Evolutionary conservation across 257 asterid species (phyloP), one percentile per base, ranked within the genome.

Genomic region (Leonotis leonurus): DNA sequence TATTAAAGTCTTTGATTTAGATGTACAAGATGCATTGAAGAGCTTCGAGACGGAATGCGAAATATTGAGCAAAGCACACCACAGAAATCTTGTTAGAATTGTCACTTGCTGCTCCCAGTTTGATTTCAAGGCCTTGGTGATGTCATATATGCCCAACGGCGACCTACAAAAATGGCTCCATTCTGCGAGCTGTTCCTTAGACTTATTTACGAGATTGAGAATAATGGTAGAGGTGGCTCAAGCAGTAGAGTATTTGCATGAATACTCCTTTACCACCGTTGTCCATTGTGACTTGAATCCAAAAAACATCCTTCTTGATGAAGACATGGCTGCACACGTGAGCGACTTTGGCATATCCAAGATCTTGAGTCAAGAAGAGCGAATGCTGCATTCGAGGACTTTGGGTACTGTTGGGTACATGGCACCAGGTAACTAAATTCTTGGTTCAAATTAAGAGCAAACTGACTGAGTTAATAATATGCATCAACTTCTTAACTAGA

Each of bases 301-400:
- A 12, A 25, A 51, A 51, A 51, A 51, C 11, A 26, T 51, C 57
- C 21, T 51, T n/a, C 20, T 51, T 3, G 57, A 26, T 1, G 57
- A 25, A n/a, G 57, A 25, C 17, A 24, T 50, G 56, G 56, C 24
- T 6, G 56, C 33, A 25, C 56, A 22, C 24, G 56, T 49, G 12
- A 36, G 56, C 10, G 56, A 51, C 57, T 51, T 51, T n/a, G 57
- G 57, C 37, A 51, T 51, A 12, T 13, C 57, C 57, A 51, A 51
- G 57, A 1, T 51, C 37, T 25, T 51, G 37, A 51, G 9, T 25
- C 13, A 26, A 25, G 37, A 27, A 51, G 36, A n/a, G 6, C 5
- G 57, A 26, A 51, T 51, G 36, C 6, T 51, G 17, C 18, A 7
- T 24, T 50, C 56, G 6, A n/a, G 6, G 4, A 27, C 37, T 26